Evolutionary conservation across 768 basidiomycete genomes (phyloP).

Genomic region (Russula vinacea): DNA sequence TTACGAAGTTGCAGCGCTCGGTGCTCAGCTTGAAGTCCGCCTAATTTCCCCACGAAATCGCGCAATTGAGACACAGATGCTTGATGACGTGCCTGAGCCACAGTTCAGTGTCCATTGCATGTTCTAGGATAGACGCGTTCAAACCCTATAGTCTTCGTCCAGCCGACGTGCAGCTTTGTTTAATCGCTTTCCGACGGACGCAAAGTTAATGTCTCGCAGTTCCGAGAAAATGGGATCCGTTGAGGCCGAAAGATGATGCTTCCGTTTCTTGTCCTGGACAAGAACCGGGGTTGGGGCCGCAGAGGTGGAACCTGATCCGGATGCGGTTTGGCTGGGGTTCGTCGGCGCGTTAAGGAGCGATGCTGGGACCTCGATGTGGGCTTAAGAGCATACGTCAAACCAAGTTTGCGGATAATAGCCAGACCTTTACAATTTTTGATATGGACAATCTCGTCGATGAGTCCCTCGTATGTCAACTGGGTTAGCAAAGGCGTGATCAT

Average conservation of each 20-base stretch:
- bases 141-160: conserved; percentile 89
- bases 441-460: conserved; percentile 88
- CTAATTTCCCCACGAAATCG: conserved; percentile 93
- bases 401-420: not conserved
- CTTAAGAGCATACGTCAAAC: conserved; percentile 43
- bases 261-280: conserved; percentile 81
- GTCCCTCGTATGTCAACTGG: conserved; percentile 94
- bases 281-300: conserved; percentile 49
- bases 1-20: conserved; percentile 84
- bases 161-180: conserved; percentile 79
- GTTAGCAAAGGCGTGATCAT: conserved; percentile 95
- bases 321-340: conserved; percentile 36
- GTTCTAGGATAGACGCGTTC: conserved; percentile 13
- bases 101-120: conserved; percentile 12
- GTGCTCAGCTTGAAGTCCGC: conserved; percentile 89
- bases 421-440: conserved; percentile 78
- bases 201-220: conserved; percentile 88
- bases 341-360: conserved; percentile 62
- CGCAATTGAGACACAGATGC: conserved; percentile 87
- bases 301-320: conserved; percentile 43
- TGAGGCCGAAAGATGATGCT: conserved; percentile 73
- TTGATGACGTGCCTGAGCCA: conserved; percentile 69
- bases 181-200: conserved; percentile 76
- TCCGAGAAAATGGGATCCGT: conserved; percentile 82
- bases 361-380: conserved; percentile 75